Evolutionary conservation across 2,329 filamentous ascomycete genomes (phyloP), one percentile per base, ranked within the genome.

Genomic region (Aspergillus ochraceoroseus): DNA sequence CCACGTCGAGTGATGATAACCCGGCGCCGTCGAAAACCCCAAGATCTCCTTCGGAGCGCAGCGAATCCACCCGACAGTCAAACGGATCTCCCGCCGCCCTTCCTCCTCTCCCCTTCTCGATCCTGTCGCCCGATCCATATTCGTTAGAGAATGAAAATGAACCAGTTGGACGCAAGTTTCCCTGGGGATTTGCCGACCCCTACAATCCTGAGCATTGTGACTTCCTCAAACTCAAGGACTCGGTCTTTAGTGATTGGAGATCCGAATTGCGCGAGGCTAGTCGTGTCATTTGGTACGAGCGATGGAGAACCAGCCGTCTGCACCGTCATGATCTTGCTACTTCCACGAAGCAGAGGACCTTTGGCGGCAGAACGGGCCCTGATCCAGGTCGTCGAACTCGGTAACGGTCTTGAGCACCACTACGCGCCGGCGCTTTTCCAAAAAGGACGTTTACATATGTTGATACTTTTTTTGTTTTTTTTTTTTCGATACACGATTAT

Each of bases 101-200:
- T 7, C 86, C 86, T 0, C 84, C 87, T 61, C 71, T 95, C 17
- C 92, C 92, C 1, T 80, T 96, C 59, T 95, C 88, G 27, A 86
- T 95, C 61, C 84, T 98, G 61, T 95, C 87, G 47, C 92, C 92
- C 0, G 92, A 98, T 63, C 77, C 86, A 28, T 94, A 96, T 66
- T 68, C 67, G 2, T 48, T 71, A 20, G 86, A 94, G 18, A 59
- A 63, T 19, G 62, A 59, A 7, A 59, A 67, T 40, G 58, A 64
- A 27, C 68, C 65, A 2, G 70, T 94, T 45, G 92, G 92, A 31
- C 85, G 92, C 45, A 82, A 83, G 50, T 98, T 96, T 63, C 86
- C 92, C 0, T 98, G 92, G 92, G 92, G 92, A 5, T 94, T 95
- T 54, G 92, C 92, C 3, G 87, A 96, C 59, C 92, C 92, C 0